These are phyloP conservation scores for Amanita thiersii DNA, from an alignment of 768 basidiomycete species.

Conservation along the genomic window DNA sequence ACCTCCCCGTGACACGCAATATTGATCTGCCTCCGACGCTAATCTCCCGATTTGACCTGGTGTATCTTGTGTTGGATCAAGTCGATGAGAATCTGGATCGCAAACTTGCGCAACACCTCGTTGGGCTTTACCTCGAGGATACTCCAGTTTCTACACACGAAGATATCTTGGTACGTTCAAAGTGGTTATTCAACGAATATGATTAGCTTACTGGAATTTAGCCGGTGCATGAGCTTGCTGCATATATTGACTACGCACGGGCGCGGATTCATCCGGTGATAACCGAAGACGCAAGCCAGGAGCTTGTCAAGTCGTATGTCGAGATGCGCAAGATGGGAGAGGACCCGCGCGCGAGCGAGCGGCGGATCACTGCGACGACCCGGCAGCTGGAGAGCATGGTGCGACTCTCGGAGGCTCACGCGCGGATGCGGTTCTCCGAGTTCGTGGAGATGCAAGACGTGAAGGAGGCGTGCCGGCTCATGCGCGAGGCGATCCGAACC, in stretches of 20 bases:
- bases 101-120: conserved; percentile 85
- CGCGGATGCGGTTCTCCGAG: conserved; percentile 90
- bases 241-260: conserved; percentile 92
- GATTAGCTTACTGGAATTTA: conserved; percentile 19
- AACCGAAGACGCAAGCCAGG: conserved; percentile 75
- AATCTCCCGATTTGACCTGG: conserved; percentile 94
- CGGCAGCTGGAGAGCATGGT: conserved; percentile 97
- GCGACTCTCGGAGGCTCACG: conserved; percentile 91
- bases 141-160: conserved; percentile 52
- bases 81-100: conserved; percentile 87
- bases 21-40: conserved; percentile 97
- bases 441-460: conserved; percentile 85
- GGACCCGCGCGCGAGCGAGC: conserved; percentile 82
- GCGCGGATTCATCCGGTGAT: conserved; percentile 79
- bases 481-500: conserved; percentile 93
- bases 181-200: background rate
- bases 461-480: conserved; percentile 85
- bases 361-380: conserved; percentile 96
- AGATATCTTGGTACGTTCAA: conserved; percentile 60
- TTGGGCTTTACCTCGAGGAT: conserved; percentile 92
- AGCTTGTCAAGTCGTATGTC: conserved; percentile 86
- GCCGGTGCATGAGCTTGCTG: conserved; percentile 86
- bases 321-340: conserved; percentile 89
- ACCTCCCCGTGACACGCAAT: conserved; percentile 88
- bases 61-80: conserved; percentile 93